Conservation (phyloP, 805 yeast species). For the Candida mattraensis region DNA sequence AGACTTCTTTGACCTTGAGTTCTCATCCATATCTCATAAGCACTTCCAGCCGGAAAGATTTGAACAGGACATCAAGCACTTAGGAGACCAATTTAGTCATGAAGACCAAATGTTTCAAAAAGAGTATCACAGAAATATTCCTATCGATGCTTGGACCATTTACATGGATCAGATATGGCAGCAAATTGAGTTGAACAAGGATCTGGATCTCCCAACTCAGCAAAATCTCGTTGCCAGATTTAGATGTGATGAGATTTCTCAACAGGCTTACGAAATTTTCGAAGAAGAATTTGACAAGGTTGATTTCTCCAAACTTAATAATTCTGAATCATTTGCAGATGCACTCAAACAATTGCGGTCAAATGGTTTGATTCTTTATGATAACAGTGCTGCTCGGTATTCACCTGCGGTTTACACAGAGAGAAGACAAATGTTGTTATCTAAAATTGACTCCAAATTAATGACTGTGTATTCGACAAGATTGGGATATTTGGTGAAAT, state of each 20-base stretch:
- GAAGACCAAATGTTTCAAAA: slow-evolving; percentile 52
- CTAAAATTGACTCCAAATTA: slow-evolving; percentile 48
- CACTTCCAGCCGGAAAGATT: slow-evolving; percentile 76
- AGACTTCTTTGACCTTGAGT: slow-evolving; percentile 84
- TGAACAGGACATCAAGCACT: slow-evolving; percentile 50
- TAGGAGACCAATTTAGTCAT: slow-evolving; percentile 63
- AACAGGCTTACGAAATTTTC: slow-evolving; percentile 48
- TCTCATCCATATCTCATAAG: slow-evolving; percentile 83
- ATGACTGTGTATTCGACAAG: slow-evolving; percentile 43
- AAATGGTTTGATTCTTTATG: slow-evolving; percentile 54
- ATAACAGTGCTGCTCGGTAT: slow-evolving; percentile 75
- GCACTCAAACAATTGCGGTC: slow-evolving; percentile 44
- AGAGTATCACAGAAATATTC: slow-evolving; percentile 79
- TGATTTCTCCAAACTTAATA: slow-evolving; percentile 28
- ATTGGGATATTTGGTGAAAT: slow-evolving; percentile 38
- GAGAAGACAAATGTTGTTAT: slow-evolving; percentile 50
- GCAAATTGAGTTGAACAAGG: slow-evolving; percentile 89
- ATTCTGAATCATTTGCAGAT: slow-evolving; percentile 39
- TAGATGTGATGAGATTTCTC: slow-evolving; percentile 87
- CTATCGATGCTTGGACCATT: slow-evolving; percentile 94
- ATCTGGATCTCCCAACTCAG: slow-evolving; percentile 94
- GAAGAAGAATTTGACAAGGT: slow-evolving; percentile 32
- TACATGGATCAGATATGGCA: slow-evolving; percentile 93
- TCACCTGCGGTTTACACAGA: slow-evolving; percentile 62
- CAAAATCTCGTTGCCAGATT: slow-evolving; percentile 92